phyloP scores from a whole-genome alignment of 352 stramenopile genomes.

The Ochromonadaceae sp. region DNA sequence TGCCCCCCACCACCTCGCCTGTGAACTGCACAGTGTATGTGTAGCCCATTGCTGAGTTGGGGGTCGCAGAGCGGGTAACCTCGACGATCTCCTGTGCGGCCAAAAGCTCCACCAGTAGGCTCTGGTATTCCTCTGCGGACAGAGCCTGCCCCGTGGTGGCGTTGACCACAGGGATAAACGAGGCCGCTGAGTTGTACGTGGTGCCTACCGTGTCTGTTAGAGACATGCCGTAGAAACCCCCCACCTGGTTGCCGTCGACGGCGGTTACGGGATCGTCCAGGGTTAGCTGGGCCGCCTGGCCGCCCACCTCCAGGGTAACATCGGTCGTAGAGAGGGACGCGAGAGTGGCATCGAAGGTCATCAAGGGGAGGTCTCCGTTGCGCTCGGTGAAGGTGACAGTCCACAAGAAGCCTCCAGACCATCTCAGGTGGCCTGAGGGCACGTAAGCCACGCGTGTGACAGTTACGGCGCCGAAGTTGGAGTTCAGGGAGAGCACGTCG shows the following conservation, averaged over 20 bases:
- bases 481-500: slow-evolving; percentile 42
- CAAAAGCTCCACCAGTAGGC: slow-evolving; percentile 16
- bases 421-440: slow-evolving; percentile 53
- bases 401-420: slow-evolving; percentile 81
- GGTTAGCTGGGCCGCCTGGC: not conserved
- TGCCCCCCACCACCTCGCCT: slow-evolving; percentile 53
- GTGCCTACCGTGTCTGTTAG: not conserved
- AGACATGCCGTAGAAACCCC: slow-evolving; percentile 52
- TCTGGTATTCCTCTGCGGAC: slow-evolving; percentile 5
- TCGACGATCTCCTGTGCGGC: slow-evolving; percentile 29
- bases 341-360: slow-evolving; percentile 34
- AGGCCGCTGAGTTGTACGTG: not conserved
- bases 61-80: slow-evolving; percentile 34
- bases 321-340: slow-evolving; percentile 21
- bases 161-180: slow-evolving; percentile 20
- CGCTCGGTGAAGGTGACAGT: slow-evolving; percentile 65
- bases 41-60: slow-evolving; percentile 46
- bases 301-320: not conserved
- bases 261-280: slow-evolving; percentile 39
- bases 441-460: slow-evolving; percentile 61
- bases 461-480: slow-evolving; percentile 60
- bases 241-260: slow-evolving; percentile 70
- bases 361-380: slow-evolving; percentile 57
- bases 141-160: slow-evolving; percentile 11
- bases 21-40: slow-evolving; percentile 49